Evolutionary conservation across 495 filamentous ascomycete species (phyloP).

Genomic region (Aspergillus asperescens): DNA sequence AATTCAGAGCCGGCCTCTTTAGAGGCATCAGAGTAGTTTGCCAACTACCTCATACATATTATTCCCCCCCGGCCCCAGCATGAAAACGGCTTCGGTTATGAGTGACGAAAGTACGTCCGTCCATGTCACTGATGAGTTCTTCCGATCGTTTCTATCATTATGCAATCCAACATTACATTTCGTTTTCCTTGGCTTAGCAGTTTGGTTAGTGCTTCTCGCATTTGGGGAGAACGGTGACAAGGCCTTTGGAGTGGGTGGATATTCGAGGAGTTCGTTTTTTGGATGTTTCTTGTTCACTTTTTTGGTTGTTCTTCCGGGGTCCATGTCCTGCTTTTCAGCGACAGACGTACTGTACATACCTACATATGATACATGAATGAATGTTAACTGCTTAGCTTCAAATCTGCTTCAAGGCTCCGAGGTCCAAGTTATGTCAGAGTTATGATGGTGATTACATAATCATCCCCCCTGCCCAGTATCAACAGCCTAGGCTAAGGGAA

Average conservation of each 20-base stretch:
- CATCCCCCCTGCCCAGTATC: background rate
- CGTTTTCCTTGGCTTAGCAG: background rate
- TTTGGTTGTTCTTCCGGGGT: background rate
- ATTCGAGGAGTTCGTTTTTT: background rate
- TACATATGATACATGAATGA: background rate
- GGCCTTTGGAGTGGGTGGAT: background rate
- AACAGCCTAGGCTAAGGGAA: background rate
- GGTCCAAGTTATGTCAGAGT: too few relatives aligned
- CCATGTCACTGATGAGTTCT: too few relatives aligned
- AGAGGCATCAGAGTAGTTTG: slow-evolving; percentile 16
- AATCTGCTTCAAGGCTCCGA: too few relatives aligned
- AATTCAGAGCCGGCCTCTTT: slow-evolving; percentile 35
- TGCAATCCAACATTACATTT: too few relatives aligned
- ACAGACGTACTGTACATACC: background rate
- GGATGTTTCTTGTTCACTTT: background rate
- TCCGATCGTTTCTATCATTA: background rate
- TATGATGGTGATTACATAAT: background rate
- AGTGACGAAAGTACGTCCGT: background rate
- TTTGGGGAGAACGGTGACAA: background rate
- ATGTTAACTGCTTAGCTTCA: too few relatives aligned
- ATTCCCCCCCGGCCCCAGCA: background rate
- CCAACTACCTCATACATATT: background rate
- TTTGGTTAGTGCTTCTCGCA: background rate
- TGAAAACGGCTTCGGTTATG: background rate
- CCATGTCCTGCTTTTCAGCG: background rate